Base-by-base conservation (phyloP, 2,329 filamentous ascomycete genomes). In the Talaromyces marneffei region DNA sequence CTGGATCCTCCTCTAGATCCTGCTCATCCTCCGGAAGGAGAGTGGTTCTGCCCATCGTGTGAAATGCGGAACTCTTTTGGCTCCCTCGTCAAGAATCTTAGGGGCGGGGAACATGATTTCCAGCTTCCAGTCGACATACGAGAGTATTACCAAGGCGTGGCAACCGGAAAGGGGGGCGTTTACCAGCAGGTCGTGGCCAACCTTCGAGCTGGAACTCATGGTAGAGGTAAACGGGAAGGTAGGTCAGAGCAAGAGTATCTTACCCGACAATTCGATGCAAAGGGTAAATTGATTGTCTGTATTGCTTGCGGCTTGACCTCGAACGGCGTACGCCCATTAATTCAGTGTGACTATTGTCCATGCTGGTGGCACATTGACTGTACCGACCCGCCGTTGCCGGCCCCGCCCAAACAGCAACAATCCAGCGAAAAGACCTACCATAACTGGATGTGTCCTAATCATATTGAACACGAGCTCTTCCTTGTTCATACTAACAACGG, bases 351-450 rank as follows among this genome's bases (percentile, higher is more conserved):
- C 74, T 85, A 83, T 69, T 99, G 93, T 75, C 81, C 85, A 12
- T 82, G 91, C 35, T 83, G 87, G 70, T 99, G 92, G 89, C 94
- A 99, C 77, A 80, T 96, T 57, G 93, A 97, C 75, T 99, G 94
- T 75, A 79, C 96, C 16, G 87, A 95, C 71, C 90, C 91, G 29
- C 92, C 93, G 35, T 78, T 92, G 70, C 86, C 92, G 35, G 86
- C 89, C 60, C 89, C 91, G 40, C 92, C 92, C 10, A 83, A 86
- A 59, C 77, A 79, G 62, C 73, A 72, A 48, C 65, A 65, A 61
- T 72, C 65, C 71, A 82, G 69, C 56, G 79, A 80, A 66, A 79
- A 80, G 56, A 81, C 88, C 57, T 86, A 87, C 52, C 79, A 80
- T 69, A 88, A 87, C 60, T 99, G 92, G 91, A 88, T 87, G 75